Conservation (phyloP, 768 basidiomycete species). For the Russula olivacea region DNA sequence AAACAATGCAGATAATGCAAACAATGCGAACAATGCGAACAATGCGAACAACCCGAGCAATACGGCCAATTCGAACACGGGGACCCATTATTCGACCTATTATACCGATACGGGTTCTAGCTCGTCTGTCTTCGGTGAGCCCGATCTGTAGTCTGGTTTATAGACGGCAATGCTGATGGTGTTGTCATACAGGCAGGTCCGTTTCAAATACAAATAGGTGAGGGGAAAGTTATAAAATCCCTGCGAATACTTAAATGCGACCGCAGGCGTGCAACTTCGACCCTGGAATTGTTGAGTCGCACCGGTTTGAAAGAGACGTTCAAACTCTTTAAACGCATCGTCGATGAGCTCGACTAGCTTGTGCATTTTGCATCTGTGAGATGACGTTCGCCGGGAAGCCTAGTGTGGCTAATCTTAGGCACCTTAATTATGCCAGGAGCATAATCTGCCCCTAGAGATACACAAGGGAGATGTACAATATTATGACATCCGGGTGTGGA, state of each 20-base stretch:
- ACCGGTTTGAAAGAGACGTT: neutral
- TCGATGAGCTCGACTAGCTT: neutral
- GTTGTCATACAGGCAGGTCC: neutral
- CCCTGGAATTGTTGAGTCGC: neutral
- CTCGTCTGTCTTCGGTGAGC: neutral
- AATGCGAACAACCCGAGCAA: too few species aligned
- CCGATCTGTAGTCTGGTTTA: neutral
- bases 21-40: too few species aligned
- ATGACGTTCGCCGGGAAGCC: neutral
- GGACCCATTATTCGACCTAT: too few species aligned
- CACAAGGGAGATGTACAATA: neutral
- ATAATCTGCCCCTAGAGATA: neutral
- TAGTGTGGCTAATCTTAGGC: neutral
- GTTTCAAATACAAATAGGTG: neutral
- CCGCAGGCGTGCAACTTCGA: neutral
- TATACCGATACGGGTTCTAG: too few species aligned
- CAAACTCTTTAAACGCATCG: neutral
- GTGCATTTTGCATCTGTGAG: neutral
- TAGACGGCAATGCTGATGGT: neutral
- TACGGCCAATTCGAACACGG: too few species aligned
- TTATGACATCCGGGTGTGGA: neutral
- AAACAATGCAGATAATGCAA: too few species aligned
- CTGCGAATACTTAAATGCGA: neutral
- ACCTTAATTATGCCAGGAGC: neutral
- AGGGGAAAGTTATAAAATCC: neutral